These are phyloP conservation scores for Xylaria sp. DNA, from an alignment of 2,329 filamentous ascomycete species.

Conservation along the genomic window DNA sequence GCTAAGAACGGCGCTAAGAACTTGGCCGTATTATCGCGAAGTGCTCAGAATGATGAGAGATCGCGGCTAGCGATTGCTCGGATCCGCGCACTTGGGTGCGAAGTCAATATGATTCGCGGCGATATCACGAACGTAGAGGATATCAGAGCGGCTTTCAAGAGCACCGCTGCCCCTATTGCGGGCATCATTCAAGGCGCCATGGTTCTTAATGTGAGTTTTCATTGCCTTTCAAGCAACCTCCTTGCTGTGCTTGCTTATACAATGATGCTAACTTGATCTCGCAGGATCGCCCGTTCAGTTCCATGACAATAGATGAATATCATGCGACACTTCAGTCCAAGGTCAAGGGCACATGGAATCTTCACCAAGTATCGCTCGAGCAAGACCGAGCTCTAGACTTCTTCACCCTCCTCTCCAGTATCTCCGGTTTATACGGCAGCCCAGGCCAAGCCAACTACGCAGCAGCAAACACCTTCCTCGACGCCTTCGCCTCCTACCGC, in stretches of 20 bases:
- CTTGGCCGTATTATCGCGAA: conserved; percentile 34
- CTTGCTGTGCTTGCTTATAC: too few relatives aligned
- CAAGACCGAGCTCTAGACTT: conserved; percentile 49
- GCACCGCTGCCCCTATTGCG: conserved; percentile 10
- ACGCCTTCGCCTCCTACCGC: conserved; percentile 54
- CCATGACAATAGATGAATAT: conserved; percentile 51
- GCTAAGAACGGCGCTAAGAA: conserved; percentile 50
- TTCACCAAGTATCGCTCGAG: conserved; percentile 45
- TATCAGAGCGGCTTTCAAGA: conserved; percentile 28
- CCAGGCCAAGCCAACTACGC: conserved; percentile 56
- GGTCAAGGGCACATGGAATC: conserved; percentile 54
- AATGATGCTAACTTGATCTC: conserved; percentile 15
- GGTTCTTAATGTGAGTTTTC: not conserved
- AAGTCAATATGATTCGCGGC: conserved; percentile 29
- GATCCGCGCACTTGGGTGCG: conserved; percentile 36
- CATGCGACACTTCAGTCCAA: conserved; percentile 50
- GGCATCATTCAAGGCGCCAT: conserved; percentile 28
- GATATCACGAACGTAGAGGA: conserved; percentile 39
- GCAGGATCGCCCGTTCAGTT: conserved; percentile 40
- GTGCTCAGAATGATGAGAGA: not conserved
- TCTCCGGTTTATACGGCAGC: conserved; percentile 51
- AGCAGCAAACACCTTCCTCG: conserved; percentile 55
- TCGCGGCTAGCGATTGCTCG: conserved; percentile 31
- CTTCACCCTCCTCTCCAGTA: conserved; percentile 52
- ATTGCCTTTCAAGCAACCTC: too few relatives aligned